Evolutionary conservation across 2,329 filamentous ascomycete species (phyloP), one percentile per base, ranked within the genome.

Genomic region (Exophiala oligosperma): DNA sequence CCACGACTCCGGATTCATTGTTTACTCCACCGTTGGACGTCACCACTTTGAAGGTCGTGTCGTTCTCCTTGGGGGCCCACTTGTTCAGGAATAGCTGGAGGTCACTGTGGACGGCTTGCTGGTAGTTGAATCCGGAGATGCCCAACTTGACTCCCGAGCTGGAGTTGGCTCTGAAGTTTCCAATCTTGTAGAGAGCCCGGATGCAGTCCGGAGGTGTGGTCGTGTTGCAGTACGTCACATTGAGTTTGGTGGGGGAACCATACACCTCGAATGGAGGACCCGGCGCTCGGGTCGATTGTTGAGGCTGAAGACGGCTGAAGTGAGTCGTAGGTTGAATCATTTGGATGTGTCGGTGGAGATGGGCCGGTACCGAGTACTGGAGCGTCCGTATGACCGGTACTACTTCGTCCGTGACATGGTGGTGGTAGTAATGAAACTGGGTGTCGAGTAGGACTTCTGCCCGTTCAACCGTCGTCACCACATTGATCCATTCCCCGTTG

Each of bases 311-410:
- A 40, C n/a, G 74, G 21, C 82, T 81, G 58, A 88, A 89, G 44
- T 81, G 78, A 3, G 83, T 88, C 0, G 85, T 88, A 0, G 86
- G 86, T 69, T 88, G 84, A 49, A 89, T 82, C 67, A 87, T 77
- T 58, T 83, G 81, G 57, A 89, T 77, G 65, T 84, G 76, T 43
- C 74, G 66, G 52, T 79, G 77, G 7, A 89, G 70, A 0, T 77
- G 70, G 50, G 75, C 75, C 0, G 87, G 87, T 1, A 89, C 77
- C 0, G 84, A 87, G 71, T 89, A 90, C 49, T 78, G 73, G 17
- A 83, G 71, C 4, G 81, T 79, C 48, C 86, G 26, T 28, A 28
- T 79, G 38, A 88, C 17, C 17, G 17, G 76, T 63, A 76, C 79
- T 40, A 74, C 72, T 8, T 71, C 67, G 11, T 74, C 68, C 24